Evolutionary conservation across 1,284 basidiomycete genomes (phyloP), one percentile per base, ranked within the genome.

Genomic region (Ustilago tritici): DNA sequence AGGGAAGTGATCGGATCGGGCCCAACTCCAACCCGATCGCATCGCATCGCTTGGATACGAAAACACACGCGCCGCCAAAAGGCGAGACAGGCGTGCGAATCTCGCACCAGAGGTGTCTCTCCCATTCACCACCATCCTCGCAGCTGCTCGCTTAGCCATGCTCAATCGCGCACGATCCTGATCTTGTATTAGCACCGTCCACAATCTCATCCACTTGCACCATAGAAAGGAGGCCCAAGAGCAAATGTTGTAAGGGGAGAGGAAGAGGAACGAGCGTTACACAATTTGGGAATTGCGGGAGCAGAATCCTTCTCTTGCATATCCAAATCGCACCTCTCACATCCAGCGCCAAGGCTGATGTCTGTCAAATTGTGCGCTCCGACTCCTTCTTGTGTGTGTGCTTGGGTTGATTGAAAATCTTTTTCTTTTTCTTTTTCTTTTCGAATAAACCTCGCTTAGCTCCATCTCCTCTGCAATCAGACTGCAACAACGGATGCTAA

Each of bases 281-380:
- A 40, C 4, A 40, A 40, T 5, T 17, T 28, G 23, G 23, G 23
- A 28, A 28, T 28, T 46, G 43, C 49, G 49, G 31, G 57, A 59
- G 38, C 23, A 52, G 46, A 57, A 47, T 28, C 54, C 54, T 61
- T 67, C 59, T 61, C 55, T 61, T 67, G 65, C 65, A 67, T 57
- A 12, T 28, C 11, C 17, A 9, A 15, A 17, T 23, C 15, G 36
- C 36, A 10, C 36, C 14, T 38, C 36, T 6, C 14, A 10, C 49
- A 9, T 32, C 19, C 19, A 32, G 34, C 17, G 15, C 15, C n/a
- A 36, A 17, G 10, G 38, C 38, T 10, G 15, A 32, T 6, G 14
- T 8, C 49, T 50, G 49, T 50, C 49, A 31, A 50, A 31, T 50
- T 50, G 31, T 50, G 49, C 49, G 49, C 23, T 28, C 49, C 23